phyloP scores from a whole-genome alignment of 2,329 filamentous ascomycete genomes.

The Alternaria triticimaculans region DNA sequence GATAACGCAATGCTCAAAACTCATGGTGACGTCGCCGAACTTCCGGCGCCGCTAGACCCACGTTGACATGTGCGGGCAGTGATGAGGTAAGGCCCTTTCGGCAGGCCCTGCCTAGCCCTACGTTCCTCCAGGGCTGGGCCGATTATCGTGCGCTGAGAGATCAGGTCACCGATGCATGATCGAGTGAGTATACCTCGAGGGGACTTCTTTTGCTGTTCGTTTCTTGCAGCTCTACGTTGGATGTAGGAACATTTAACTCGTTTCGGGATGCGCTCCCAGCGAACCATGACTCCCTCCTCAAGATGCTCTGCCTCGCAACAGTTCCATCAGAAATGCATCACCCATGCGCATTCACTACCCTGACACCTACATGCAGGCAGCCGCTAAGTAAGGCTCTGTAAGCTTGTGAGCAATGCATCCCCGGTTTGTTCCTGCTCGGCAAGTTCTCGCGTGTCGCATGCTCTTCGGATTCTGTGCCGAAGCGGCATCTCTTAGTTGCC shows the following conservation, averaged over 20 bases:
- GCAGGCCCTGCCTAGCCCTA: conserved; percentile 28
- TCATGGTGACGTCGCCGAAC: conserved; percentile 49
- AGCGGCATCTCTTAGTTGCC: conserved; percentile 36
- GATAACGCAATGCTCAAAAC: conserved; percentile 31
- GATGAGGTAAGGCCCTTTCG: conserved; percentile 35
- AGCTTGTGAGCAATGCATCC: conserved; percentile 20
- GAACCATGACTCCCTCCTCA: neutral
- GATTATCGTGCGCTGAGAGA: conserved; percentile 17
- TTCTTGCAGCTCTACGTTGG: neutral
- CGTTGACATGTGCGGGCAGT: conserved; percentile 7
- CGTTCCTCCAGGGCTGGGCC: conserved; percentile 6
- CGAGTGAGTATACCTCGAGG: neutral
- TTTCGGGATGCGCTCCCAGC: neutral
- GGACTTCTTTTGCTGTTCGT: neutral
- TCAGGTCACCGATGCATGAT: conserved; percentile 31
- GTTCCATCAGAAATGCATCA: conserved; percentile 1
- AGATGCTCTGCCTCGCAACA: neutral
- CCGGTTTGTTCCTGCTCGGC: conserved; percentile 20
- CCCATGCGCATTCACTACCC: neutral
- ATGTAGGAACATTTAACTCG: neutral
- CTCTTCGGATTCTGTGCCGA: conserved; percentile 27
- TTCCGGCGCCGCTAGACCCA: conserved; percentile 32
- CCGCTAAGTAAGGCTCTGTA: conserved; percentile 21
- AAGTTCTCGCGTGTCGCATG: conserved; percentile 21
- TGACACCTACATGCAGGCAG: conserved; percentile 7